Percentiles rank a stretch among this genome's conserved stretches.
Evolutionary conservation across 2,329 filamentous ascomycete species (phyloP).

Genomic region (Talaromyces sp.): DNA sequence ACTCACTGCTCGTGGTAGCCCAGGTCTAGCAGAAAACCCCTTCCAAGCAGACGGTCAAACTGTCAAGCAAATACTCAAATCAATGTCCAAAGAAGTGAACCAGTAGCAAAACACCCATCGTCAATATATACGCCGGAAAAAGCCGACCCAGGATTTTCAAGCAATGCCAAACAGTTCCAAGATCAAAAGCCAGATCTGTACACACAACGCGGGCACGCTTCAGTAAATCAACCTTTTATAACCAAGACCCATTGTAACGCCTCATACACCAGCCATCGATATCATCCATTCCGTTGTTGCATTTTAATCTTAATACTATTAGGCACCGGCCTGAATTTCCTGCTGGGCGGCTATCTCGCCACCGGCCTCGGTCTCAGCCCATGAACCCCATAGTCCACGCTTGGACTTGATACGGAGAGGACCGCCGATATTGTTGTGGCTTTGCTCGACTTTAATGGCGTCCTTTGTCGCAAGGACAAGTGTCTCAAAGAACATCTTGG

Average conservation of each 20-base stretch:
- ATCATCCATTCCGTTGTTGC: constrained; percentile 3
- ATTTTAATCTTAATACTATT: background rate
- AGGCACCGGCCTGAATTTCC: constrained; percentile 23
- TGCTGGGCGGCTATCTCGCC: constrained; percentile 45
- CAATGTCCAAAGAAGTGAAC: constrained; percentile 5
- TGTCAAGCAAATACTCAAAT: background rate
- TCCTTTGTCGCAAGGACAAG: constrained; percentile 96
- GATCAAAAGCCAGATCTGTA: constrained; percentile 16
- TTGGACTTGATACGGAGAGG: constrained; percentile 84
- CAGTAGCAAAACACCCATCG: constrained; percentile 11
- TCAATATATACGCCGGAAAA: constrained; percentile 12
- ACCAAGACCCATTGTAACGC: constrained; percentile 24
- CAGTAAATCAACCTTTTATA: constrained; percentile 23
- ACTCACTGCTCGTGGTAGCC: background rate
- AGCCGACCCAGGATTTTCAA: constrained; percentile 17
- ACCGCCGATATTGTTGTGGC: constrained; percentile 66
- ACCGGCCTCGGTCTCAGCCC: constrained; percentile 70
- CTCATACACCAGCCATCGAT: constrained; percentile 7
- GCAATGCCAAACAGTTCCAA: constrained; percentile 13
- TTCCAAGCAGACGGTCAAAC: background rate
- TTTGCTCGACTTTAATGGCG: constrained; percentile 93
- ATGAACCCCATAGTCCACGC: constrained; percentile 92
- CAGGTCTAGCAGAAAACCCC: background rate
- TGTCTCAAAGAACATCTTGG: constrained; percentile 99
- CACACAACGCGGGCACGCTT: constrained; percentile 16